Evolutionary conservation across 2,329 filamentous ascomycete species (phyloP).

Genomic region (Metarhizium robertsii): DNA sequence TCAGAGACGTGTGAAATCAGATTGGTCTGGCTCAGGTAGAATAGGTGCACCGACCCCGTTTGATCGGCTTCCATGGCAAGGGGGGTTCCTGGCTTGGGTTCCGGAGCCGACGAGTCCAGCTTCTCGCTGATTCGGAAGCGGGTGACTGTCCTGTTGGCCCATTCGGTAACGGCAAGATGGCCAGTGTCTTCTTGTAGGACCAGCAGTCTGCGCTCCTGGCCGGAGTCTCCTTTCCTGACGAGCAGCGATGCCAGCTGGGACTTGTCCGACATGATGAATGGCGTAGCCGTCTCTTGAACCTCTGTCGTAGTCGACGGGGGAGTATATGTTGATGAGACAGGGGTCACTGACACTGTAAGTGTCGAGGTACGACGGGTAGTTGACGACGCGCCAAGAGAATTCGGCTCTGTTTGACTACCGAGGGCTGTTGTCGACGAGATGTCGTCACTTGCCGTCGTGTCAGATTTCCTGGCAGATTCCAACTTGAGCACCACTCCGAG

Average conservation of each 20-base stretch:
- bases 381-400: neutral
- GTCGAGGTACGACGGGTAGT: neutral
- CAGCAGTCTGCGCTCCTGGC: slow-evolving; percentile 8
- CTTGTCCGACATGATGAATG: slow-evolving; percentile 7
- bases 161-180: slow-evolving; percentile 11
- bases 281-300: neutral
- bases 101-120: neutral
- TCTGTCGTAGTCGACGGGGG: neutral
- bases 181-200: slow-evolving; percentile 14
- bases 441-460: neutral
- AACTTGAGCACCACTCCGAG: slow-evolving; percentile 12
- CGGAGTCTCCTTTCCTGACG: neutral
- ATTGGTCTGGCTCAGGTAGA: slow-evolving; percentile 12
- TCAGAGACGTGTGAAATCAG: slow-evolving; percentile 9
- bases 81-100: slow-evolving; percentile 11
- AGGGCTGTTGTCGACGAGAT: neutral
- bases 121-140: slow-evolving; percentile 9
- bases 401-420: neutral
- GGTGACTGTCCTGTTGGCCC: neutral
- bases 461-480: slow-evolving; percentile 2
- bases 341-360: neutral
- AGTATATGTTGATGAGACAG: neutral
- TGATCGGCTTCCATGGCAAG: slow-evolving; percentile 10
- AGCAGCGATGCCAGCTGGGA: slow-evolving; percentile 11
- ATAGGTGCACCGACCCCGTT: slow-evolving; percentile 12